These are phyloP conservation scores for Neonothopanus nambi DNA, from an alignment of 1,284 basidiomycete species.

Conservation along the genomic window DNA sequence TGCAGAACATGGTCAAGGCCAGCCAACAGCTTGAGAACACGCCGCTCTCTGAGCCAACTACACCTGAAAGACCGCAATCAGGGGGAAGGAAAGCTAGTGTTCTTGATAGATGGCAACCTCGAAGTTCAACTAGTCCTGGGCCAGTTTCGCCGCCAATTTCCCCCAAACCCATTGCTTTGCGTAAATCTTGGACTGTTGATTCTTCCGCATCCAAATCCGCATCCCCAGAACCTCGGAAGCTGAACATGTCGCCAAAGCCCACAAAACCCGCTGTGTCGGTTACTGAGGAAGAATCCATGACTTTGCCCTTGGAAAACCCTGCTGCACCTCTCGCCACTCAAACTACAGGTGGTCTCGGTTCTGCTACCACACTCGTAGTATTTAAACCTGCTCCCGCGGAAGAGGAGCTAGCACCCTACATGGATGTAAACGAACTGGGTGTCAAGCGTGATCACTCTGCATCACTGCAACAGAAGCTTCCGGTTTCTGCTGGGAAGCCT, in stretches of 20 bases:
- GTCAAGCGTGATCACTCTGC: constrained; percentile 34
- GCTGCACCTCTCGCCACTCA: background rate
- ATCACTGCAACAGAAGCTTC: constrained; percentile 31
- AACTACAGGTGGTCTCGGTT: constrained; percentile 34
- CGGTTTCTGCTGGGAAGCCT: constrained; percentile 54
- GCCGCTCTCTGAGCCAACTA: constrained; percentile 30
- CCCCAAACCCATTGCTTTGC: constrained; percentile 40
- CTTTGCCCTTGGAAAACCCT: background rate
- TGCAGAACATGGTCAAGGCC: constrained; percentile 75
- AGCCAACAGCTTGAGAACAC: constrained; percentile 51
- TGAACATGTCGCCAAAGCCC: background rate
- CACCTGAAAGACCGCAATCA: constrained; percentile 35
- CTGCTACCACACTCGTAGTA: constrained; percentile 48
- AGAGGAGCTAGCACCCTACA: constrained; percentile 18
- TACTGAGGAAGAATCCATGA: background rate
- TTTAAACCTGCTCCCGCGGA: constrained; percentile 34
- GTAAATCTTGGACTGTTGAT: constrained; percentile 42
- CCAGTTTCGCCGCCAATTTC: constrained; percentile 37
- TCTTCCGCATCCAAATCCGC: constrained; percentile 13
- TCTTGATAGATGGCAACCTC: constrained; percentile 65
- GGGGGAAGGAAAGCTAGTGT: constrained; percentile 50
- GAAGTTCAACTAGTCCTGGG: constrained; percentile 21
- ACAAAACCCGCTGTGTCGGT: constrained; percentile 7
- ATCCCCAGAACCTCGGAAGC: constrained; percentile 2
- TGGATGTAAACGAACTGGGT: constrained; percentile 60